Conservation (phyloP, 2,329 filamentous ascomycete genomes). For the Septoria petroselini region DNA sequence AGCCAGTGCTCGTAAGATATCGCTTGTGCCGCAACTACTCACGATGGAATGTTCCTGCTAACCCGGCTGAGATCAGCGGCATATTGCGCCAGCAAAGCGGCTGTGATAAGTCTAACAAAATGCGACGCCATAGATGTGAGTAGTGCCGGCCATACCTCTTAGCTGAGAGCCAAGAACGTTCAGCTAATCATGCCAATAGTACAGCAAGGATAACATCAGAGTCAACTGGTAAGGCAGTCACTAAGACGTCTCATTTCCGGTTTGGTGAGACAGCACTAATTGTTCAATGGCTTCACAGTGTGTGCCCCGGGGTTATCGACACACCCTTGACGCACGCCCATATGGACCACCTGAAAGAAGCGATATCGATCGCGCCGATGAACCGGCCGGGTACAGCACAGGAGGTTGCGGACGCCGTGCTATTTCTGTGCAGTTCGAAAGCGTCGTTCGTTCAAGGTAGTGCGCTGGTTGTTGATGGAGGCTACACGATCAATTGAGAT, state of each 20-base stretch:
- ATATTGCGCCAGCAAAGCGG: conserved; percentile 49
- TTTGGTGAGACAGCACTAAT: not conserved
- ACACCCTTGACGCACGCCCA: conserved; percentile 46
- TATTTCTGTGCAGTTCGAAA: conserved; percentile 48
- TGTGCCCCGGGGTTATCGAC: conserved; percentile 49
- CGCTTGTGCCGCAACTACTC: not conserved
- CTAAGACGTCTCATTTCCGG: not conserved
- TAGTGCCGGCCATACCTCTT: not conserved
- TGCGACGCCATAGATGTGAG: conserved; percentile 50
- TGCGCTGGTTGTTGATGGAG: conserved; percentile 47
- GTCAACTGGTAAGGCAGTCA: conserved; percentile 38
- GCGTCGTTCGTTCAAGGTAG: conserved; percentile 49
- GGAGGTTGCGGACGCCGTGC: conserved; percentile 48
- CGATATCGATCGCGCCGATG: conserved; percentile 36
- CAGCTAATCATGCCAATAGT: conserved; percentile 36
- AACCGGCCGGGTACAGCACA: conserved; percentile 48
- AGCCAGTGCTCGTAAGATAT: conserved; percentile 42
- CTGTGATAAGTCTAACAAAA: conserved; percentile 47
- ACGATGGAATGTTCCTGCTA: conserved; percentile 1
- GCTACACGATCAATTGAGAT: conserved; percentile 45
- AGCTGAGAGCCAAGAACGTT: not conserved
- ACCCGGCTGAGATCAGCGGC: conserved; percentile 37
- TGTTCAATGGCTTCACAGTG: conserved; percentile 28
- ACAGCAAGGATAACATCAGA: conserved; percentile 46
- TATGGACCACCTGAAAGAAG: conserved; percentile 33